Base-by-base conservation (phyloP, 78 protist genomes). In the Dictyostelium intermedium region DNA sequence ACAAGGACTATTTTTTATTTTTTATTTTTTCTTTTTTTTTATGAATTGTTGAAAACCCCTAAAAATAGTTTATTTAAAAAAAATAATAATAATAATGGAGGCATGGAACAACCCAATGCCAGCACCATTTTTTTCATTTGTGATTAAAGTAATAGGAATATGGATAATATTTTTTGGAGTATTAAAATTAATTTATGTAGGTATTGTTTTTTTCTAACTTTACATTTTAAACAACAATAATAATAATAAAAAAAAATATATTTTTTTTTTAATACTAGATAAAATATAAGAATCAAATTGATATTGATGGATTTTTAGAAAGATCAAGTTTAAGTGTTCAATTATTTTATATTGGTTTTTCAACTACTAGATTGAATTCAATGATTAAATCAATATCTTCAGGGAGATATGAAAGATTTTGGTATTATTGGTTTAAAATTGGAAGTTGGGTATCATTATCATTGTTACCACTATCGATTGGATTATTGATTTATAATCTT, bases 131-230 rank as follows among this genome's bases (percentile, higher is more conserved):
- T 66, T 66, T 66, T 66, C 35, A 66, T 74, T 85, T 53, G 27
- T 74, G 1, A 37, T 74, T 32, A 74, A 85, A 25, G 56, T 85
- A 70, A 47, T 69, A 47, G 53, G 74, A 30, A 43, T 45, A 43
- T 85, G 91, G 91, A 35, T 85, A 2, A 23, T 85, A 73, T 85
- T 70, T 69, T 85, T 85, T 85, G 76, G 41, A 20, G 20, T 85
- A 34, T 30, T 85, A 35, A 85, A 85, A 80, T 45, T 85, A 43
- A 30, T 85, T 39, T 47, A 85, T 32, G 91, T 85, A 53, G 9
- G 82, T 74, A 60, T 25, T 7, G 11, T 56, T 25, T 50, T 50
- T 50, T 50, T 50, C 1, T 50, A 13, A 14, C 16, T 50, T 16
- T 16, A 43, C 43, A 39, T 50, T 50, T 50, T 50, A 50, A 50